phyloP scores from a whole-genome alignment of 306 rosid species.

The Cucurbita ficifolia region DNA sequence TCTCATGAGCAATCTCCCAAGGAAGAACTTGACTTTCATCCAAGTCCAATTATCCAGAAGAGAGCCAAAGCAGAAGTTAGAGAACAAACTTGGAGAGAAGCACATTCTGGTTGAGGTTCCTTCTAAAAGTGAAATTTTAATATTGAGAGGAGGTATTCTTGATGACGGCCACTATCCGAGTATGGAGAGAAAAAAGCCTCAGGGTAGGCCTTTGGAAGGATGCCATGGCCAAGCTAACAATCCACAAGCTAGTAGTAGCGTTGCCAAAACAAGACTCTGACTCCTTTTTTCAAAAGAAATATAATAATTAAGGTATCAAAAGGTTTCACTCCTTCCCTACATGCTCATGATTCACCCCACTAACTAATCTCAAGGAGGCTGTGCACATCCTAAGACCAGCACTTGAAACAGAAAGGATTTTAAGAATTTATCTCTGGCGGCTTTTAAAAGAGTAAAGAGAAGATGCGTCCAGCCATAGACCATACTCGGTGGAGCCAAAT shows the following conservation, averaged over 20 bases:
- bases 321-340: too few relatives aligned
- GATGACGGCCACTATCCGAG: neutral
- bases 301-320: too few relatives aligned
- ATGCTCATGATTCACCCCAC: too few relatives aligned
- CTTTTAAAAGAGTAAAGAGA: too few relatives aligned
- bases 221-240: neutral
- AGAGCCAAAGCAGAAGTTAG: neutral
- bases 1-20: neutral
- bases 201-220: neutral
- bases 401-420: too few relatives aligned
- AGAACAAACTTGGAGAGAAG: neutral
- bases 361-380: too few relatives aligned
- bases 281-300: too few relatives aligned
- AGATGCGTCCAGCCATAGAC: too few relatives aligned
- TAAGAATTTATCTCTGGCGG: too few relatives aligned
- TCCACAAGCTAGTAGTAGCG: neutral
- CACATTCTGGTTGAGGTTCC: neutral
- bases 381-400: too few relatives aligned
- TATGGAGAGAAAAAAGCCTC: neutral
- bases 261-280: neutral
- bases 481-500: too few relatives aligned
- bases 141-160: neutral
- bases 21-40: neutral
- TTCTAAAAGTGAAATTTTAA: neutral
- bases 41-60: neutral